A percentile compares a stretch with the other conserved stretches of the same genome.
Evolutionary conservation across 2,329 filamentous ascomycete species (phyloP).

Genomic region (Paecilomyces variotii): DNA sequence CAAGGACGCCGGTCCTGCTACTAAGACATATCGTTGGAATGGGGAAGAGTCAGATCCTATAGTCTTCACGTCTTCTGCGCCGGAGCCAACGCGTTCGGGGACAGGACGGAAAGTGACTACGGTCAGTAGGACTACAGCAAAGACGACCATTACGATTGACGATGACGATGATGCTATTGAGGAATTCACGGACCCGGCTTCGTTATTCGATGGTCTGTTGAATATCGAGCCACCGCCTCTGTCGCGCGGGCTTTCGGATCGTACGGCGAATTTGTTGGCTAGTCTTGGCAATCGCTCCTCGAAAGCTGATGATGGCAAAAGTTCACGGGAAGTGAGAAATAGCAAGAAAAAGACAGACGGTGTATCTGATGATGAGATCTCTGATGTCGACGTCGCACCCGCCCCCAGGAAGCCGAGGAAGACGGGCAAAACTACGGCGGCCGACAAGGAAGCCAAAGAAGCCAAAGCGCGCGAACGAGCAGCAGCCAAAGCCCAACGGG

Average conservation of each 20-base stretch:
- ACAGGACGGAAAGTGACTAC: neutral
- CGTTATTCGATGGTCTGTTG: slow-evolving; percentile 14
- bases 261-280: slow-evolving; percentile 34
- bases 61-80: slow-evolving; percentile 35
- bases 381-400: slow-evolving; percentile 40
- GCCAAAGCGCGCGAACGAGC: slow-evolving; percentile 49
- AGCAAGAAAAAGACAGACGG: neutral
- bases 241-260: slow-evolving; percentile 24
- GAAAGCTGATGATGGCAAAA: slow-evolving; percentile 3
- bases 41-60: slow-evolving; percentile 33
- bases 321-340: neutral
- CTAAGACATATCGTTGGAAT: slow-evolving; percentile 9
- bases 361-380: slow-evolving; percentile 22
- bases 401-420: slow-evolving; percentile 35
- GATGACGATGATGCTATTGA: slow-evolving; percentile 24
- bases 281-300: slow-evolving; percentile 16
- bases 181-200: slow-evolving; percentile 25
- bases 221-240: slow-evolving; percentile 6
- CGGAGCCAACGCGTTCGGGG: slow-evolving; percentile 11
- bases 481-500: slow-evolving; percentile 38
- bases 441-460: slow-evolving; percentile 29
- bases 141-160: slow-evolving; percentile 27
- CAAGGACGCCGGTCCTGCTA: neutral
- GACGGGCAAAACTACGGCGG: slow-evolving; percentile 20
- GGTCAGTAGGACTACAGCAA: slow-evolving; percentile 9